phyloP scores from a whole-genome alignment of 495 filamentous ascomycete species.

The Schizothecium vesticola region DNA sequence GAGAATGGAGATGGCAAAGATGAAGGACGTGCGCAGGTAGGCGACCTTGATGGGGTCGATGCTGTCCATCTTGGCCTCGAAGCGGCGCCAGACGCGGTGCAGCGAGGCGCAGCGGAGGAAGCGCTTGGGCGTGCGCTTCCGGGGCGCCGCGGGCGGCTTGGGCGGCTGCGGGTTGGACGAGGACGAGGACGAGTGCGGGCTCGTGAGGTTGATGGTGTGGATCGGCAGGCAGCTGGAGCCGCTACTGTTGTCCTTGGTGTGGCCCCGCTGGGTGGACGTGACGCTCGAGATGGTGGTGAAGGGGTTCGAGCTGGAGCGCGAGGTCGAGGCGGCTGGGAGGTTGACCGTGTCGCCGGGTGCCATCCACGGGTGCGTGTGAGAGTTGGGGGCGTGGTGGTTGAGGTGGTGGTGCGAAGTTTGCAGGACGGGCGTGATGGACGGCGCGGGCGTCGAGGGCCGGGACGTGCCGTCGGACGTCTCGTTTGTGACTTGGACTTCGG shows the following conservation, averaged over 20 bases:
- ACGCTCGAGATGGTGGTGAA: constrained; percentile 24
- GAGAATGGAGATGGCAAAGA: constrained; percentile 73
- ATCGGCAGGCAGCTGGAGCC: neutral
- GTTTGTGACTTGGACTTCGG: constrained; percentile 32
- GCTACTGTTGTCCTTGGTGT: neutral
- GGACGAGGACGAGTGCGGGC: neutral
- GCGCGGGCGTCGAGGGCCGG: constrained; percentile 16
- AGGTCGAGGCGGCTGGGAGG: constrained; percentile 1
- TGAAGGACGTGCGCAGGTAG: constrained; percentile 73
- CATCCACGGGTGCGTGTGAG: constrained; percentile 15
- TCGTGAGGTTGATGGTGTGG: neutral
- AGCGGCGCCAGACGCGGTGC: constrained; percentile 1
- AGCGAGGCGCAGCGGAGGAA: neutral
- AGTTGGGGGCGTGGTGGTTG: constrained; percentile 5
- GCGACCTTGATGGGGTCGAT: constrained; percentile 62
- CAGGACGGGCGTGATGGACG: constrained; percentile 14
- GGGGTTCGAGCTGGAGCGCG: constrained; percentile 4
- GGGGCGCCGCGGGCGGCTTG: neutral
- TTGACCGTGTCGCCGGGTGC: constrained; percentile 8
- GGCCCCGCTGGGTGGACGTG: constrained; percentile 2
- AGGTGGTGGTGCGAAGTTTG: constrained; percentile 10
- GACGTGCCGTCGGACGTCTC: constrained; percentile 18
- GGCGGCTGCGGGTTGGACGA: neutral
- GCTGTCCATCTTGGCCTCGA: constrained; percentile 31
- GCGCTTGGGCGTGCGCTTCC: neutral